Base-by-base conservation (phyloP, 805 yeast genomes). In the Metschnikowia matae region DNA sequence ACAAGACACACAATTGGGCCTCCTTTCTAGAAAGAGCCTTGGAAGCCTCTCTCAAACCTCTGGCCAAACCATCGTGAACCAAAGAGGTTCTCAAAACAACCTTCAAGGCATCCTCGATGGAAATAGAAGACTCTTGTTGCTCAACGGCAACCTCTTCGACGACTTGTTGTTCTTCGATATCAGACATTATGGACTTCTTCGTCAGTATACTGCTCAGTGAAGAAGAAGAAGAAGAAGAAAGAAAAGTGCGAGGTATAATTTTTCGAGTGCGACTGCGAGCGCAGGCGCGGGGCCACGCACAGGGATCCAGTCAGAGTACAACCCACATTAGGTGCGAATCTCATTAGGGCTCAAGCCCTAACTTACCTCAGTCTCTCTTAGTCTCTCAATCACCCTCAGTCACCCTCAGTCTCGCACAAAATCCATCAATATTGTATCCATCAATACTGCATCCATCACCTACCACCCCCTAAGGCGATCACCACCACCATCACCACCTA, bases 31-130 rank as follows among this genome's bases (percentile, higher is more conserved):
- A 83, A 66, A 94, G 84, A 78, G 97, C 98, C 88, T 94, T 94
- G 73, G 97, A 89, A 65, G 98, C 95, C 84, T 94, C 99, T 85
- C 98, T 94, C 78, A 94, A 86, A 85, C 99, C 99, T 84, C 99
- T 92, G 77, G 98, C 98, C 79, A 94, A 89, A 81, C 99, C 99
- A 77, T 92, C 97, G 83, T 90, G 96, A 72, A 92, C 88, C 75
- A 94, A 85, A 67, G 99, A 85, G 77, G 94, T 90, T 86, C 96
- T 91, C 75, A 94, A 86, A 74, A 94, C 98, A 73, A 89, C 94
- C 83, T 90, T 89, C 77, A 94, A 83, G 75, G 97, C 96, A 75
- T 94, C 99, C 83, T 95, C 98, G 66, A 94, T 87, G 76, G 98
- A 83, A 80, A 92, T 84, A 69, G 90, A 84, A 70, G 84, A 81